These are phyloP conservation scores for Termitomyces sp. DNA, from an alignment of 768 basidiomycete species.

Conservation along the genomic window DNA sequence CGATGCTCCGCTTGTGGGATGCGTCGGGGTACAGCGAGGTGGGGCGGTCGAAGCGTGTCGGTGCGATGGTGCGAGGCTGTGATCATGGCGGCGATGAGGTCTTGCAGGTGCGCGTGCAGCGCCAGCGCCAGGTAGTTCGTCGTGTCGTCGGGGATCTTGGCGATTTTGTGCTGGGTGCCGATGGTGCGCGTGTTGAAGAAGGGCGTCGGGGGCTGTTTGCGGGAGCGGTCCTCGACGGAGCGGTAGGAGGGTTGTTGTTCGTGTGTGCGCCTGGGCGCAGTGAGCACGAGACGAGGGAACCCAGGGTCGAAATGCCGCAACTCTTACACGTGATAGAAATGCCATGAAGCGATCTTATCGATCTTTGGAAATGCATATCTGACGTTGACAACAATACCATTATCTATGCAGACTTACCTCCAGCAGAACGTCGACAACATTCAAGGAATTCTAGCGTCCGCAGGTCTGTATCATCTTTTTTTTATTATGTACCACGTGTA, in stretches of 20 bases:
- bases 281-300: too few species aligned
- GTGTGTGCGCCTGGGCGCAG: slow-evolving; percentile 60
- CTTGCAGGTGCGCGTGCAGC: slow-evolving; percentile 67
- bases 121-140: slow-evolving; percentile 78
- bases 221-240: slow-evolving; percentile 70
- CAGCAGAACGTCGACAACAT: too few species aligned
- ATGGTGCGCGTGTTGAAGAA: slow-evolving; percentile 69
- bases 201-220: slow-evolving; percentile 67
- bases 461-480: too few species aligned
- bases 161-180: slow-evolving; percentile 63
- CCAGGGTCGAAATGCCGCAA: too few species aligned
- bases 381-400: too few species aligned
- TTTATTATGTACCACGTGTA: too few species aligned
- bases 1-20: slow-evolving; percentile 77
- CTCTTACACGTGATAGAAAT: too few species aligned
- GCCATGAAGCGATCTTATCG: too few species aligned
- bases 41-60: slow-evolving; percentile 62
- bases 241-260: slow-evolving; percentile 60
- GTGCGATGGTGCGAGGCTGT: slow-evolving; percentile 65
- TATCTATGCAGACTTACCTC: too few species aligned
- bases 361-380: too few species aligned
- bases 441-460: too few species aligned
- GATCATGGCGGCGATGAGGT: slow-evolving; percentile 63
- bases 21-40: slow-evolving; percentile 60
- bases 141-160: slow-evolving; percentile 60